Conservation (phyloP, 495 filamentous ascomycete species). For the Lasiosphaeriaceae sp. region DNA sequence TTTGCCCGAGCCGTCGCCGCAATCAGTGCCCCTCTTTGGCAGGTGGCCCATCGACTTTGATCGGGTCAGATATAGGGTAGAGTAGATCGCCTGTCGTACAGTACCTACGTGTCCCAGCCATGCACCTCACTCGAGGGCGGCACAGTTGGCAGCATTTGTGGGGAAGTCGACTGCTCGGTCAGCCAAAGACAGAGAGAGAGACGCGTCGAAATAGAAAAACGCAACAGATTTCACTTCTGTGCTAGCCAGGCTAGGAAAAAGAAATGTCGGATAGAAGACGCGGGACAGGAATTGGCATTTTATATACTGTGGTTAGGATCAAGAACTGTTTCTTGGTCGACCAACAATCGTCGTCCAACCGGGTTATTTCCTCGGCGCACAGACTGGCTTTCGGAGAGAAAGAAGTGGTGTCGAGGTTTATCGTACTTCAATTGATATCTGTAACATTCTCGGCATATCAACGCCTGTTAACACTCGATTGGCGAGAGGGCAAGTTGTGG, state of each 20-base stretch:
- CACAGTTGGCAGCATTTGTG: background rate
- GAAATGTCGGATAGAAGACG: too few species aligned
- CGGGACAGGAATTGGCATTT: too few species aligned
- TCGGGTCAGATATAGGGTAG: background rate
- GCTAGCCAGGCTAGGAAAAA: too few species aligned
- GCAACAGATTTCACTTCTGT: too few species aligned
- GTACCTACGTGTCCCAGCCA: too few species aligned
- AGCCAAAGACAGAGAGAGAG: background rate
- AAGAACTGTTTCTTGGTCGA: too few species aligned
- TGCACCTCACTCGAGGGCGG: background rate
- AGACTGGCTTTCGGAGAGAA: background rate
- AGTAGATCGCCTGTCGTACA: too few species aligned
- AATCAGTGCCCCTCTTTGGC: background rate
- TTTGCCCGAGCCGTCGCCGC: background rate
- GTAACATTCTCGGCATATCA: background rate
- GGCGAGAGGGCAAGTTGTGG: background rate
- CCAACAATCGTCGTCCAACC: slow-evolving; percentile 5
- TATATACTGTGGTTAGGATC: too few species aligned
- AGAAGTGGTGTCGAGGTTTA: background rate
- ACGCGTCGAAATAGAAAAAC: too few species aligned
- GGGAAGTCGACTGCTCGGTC: too few species aligned
- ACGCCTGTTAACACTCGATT: background rate
- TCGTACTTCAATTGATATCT: background rate
- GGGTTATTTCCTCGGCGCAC: slow-evolving; percentile 13
- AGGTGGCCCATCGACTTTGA: background rate